Base-by-base conservation (phyloP, 2,329 filamentous ascomycete species). In the Sclerotinia nivalis region DNA sequence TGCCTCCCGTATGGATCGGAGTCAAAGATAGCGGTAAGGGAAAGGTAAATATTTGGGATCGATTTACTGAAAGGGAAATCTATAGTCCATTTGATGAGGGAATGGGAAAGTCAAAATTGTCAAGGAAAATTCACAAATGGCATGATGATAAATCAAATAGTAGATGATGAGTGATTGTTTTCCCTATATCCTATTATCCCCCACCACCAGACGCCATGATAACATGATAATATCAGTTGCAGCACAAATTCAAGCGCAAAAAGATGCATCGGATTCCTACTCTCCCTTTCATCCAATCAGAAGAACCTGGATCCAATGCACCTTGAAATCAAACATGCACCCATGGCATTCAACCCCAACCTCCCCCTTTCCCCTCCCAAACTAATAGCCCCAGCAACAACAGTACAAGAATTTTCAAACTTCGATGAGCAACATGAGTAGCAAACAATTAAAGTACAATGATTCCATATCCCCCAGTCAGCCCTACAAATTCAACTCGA, bases 171-270 rank as follows among this genome's bases (percentile, higher is more conserved):
- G 55, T 28, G 55, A 60, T 50, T 68, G 55, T 69, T 68, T 68
- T 69, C 37, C 66, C 58, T 54, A 34, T 69, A 69, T 69, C 66
- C 66, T 69, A 64, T 69, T 69, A 55, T 69, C n/a, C 58, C 56
- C 59, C 47, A 20, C 56, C n/a, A 20, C 66, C 66, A 45, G 56
- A 69, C 66, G 66, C 66, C 66, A 22, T 69, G 45, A 50, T 49
- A 67, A 67, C 65, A 67, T 67, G 52, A 64, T 34, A 69, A 69
- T 69, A 61, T 69, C 58, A 62, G 25, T 62, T 54, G 66, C 47
- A 69, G 56, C 66, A 62, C 34, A 69, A 68, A 62, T 52, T 68
- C 66, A 62, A 62, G 52, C 54, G 66, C 58, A 22, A 40, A 49
- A 64, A 37, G 47, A 55, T 62, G 56, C 31, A 69, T 54, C 50